Evolutionary conservation across 2,329 filamentous ascomycete species (phyloP).

Genomic region (Chalaropsis thielavioides): DNA sequence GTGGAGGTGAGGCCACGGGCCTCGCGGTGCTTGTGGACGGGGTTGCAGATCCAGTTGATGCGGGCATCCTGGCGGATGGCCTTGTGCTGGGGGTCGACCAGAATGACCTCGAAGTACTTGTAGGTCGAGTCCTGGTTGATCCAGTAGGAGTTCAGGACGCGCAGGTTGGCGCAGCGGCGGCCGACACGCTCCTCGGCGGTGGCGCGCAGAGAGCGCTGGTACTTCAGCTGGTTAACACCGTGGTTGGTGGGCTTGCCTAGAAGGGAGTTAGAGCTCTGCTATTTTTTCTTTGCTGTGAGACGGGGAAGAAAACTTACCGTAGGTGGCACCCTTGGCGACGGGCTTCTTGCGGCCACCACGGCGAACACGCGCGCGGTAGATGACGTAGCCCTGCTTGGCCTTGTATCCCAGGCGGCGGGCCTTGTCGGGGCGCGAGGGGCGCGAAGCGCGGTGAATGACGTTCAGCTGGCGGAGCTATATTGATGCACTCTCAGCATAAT

Average conservation of each 20-base stretch:
- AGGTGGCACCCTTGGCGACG: conserved; percentile 94
- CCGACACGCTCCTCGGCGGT: conserved; percentile 99
- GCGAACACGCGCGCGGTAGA: conserved; percentile 98
- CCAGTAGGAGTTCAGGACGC: conserved; percentile 99
- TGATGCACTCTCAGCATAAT: conserved; percentile 99
- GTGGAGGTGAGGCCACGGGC: conserved; percentile 90
- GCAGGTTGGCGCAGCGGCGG: conserved; percentile 95
- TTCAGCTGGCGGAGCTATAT: conserved; percentile 99
- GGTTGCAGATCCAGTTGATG: conserved; percentile 99
- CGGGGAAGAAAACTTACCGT: conserved; percentile 49
- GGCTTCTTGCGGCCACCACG: conserved; percentile 98
- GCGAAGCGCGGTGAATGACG: conserved; percentile 97
- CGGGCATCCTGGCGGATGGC: conserved; percentile 96
- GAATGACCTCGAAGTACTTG: conserved; percentile 99
- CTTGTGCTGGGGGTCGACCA: conserved; percentile 99
- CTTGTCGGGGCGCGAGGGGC: conserved; percentile 98
- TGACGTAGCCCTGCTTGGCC: conserved; percentile 99
- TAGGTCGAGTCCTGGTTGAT: conserved; percentile 99
- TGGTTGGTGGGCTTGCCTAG: conserved; percentile 99
- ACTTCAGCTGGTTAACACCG: conserved; percentile 99
- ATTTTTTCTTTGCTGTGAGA: not conserved
- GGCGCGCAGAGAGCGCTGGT: conserved; percentile 95
- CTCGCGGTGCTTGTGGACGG: conserved; percentile 99
- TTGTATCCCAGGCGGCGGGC: conserved; percentile 99
- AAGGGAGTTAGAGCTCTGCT: conserved; percentile 20